Percentiles rank a stretch among this genome's conserved stretches.
phyloP scores from a whole-genome alignment of 805 yeast species.

The Komagataella phaffii region DNA sequence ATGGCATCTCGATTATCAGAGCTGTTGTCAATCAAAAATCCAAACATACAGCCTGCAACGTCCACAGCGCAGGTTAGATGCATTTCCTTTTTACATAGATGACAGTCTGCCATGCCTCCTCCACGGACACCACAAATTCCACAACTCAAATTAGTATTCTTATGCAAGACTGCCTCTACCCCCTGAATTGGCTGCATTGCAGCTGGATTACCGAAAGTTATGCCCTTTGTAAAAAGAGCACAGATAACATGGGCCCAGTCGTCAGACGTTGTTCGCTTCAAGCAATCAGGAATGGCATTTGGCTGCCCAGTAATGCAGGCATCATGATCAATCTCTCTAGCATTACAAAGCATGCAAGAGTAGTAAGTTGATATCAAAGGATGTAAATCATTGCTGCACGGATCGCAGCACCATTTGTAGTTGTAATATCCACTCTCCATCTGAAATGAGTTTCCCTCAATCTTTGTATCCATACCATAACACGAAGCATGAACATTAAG shows the following conservation, averaged over 20 bases:
- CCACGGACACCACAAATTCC: slow-evolving; percentile 28
- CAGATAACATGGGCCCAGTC: slow-evolving; percentile 74
- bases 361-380: slow-evolving; percentile 46
- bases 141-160: slow-evolving; percentile 24
- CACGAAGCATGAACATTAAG: slow-evolving; percentile 59
- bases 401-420: slow-evolving; percentile 64
- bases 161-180: slow-evolving; percentile 15
- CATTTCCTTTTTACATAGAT: slow-evolving; percentile 22
- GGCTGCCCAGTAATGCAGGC: slow-evolving; percentile 26
- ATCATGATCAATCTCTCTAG: slow-evolving; percentile 35
- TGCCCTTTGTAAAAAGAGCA: slow-evolving; percentile 38
- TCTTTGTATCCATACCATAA: slow-evolving; percentile 32
- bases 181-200: slow-evolving; percentile 35
- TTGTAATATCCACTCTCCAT: slow-evolving; percentile 3
- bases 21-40: slow-evolving; percentile 14
- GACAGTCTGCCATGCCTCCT: slow-evolving; percentile 39
- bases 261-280: slow-evolving; percentile 55
- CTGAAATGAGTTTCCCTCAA: slow-evolving; percentile 4
- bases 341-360: slow-evolving; percentile 53
- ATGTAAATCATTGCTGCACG: slow-evolving; percentile 56
- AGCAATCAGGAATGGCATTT: slow-evolving; percentile 39
- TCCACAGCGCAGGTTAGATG: slow-evolving; percentile 54
- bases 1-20: slow-evolving; percentile 10
- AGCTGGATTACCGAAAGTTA: slow-evolving; percentile 26
- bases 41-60: slow-evolving; percentile 29